Base-by-base conservation (phyloP, 2,329 filamentous ascomycete species). In the Fusarium penzigii region DNA sequence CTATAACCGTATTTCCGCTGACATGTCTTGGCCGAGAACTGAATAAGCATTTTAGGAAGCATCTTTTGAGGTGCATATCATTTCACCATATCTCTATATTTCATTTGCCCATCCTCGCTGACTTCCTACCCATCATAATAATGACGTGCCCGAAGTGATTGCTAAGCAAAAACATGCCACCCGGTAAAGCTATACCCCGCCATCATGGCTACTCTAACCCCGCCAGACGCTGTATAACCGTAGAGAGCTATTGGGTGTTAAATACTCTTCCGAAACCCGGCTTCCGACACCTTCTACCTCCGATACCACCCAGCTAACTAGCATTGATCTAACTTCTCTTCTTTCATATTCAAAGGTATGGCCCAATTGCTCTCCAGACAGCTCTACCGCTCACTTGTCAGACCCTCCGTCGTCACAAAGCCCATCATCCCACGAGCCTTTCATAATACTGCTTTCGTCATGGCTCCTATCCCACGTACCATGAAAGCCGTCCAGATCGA, bases 391-490 rank as follows among this genome's bases (percentile, higher is more conserved):
- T 61, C 59, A 39, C 46, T 64, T 17, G 48, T 57, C 42, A 63
- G 49, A 55, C 42, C 58, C 42, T 45, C 39, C n/a, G 25, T 42
- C 8, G n/a, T 49, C 17, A 40, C 47, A 49, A 54, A 57, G 29
- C 56, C 44, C 9, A 54, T 59, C 12, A 29, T 43, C 1, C 50
- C 47, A 32, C 39, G 49, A n/a, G 42, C 53, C 17, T 53, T 47
- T 2, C 53, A 53, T 10, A 38, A 56, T 13, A 53, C 55, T 36
- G 42, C 52, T 14, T 44, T 58, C 42, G 86, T 82, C 39, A 91
- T 91, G 87, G 86, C 87, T 66, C 89, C 84, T 52, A 78, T 95
- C 56, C 75, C 87, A 43, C 83, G 92, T 62, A 82, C 87, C 63
- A 84, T 88, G 76, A 89, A 79, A 39, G 89, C 90, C 47, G 74